These are phyloP conservation scores for Penicillium odoratum DNA, from an alignment of 495 filamentous ascomycete genomes.

Conservation along the genomic window DNA sequence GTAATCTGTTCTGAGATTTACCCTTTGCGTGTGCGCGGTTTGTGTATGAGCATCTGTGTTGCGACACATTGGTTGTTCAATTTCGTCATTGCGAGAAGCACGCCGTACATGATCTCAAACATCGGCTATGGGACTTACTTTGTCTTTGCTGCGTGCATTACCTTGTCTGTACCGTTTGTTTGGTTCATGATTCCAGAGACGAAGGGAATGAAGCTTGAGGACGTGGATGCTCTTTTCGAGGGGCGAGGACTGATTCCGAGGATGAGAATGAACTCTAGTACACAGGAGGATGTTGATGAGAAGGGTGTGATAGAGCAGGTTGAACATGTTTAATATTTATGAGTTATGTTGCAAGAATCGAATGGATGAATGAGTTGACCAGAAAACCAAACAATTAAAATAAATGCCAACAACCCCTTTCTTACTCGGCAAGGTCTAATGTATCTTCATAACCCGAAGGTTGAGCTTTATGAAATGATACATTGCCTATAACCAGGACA, in stretches of 20 bases:
- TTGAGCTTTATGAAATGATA: too few species aligned
- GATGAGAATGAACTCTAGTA: not conserved
- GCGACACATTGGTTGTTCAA: constrained; percentile 23
- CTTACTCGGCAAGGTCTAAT: too few species aligned
- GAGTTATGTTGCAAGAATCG: not conserved
- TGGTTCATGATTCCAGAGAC: constrained; percentile 30
- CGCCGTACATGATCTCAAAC: constrained; percentile 33
- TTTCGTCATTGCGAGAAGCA: constrained; percentile 16
- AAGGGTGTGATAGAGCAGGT: constrained; percentile 13
- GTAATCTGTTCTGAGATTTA: constrained; percentile 50
- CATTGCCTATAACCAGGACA: too few species aligned
- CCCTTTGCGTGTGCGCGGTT: constrained; percentile 44
- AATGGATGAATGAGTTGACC: too few species aligned
- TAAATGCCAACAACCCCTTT: too few species aligned
- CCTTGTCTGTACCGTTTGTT: constrained; percentile 47
- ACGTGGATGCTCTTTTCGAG: constrained; percentile 11
- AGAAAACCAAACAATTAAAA: too few species aligned
- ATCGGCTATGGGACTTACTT: constrained; percentile 47
- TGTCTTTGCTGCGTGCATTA: constrained; percentile 29
- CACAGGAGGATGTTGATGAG: not conserved
- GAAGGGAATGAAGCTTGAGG: constrained; percentile 16
- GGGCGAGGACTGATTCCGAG: constrained; percentile 1
- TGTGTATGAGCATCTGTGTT: constrained; percentile 44
- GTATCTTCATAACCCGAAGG: too few species aligned
- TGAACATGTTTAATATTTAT: constrained; percentile 11